Percentiles rank a stretch among this genome's conserved stretches.
Evolutionary conservation across 805 yeast genomes (phyloP).

Genomic region (Metschnikowia baotianmanensis): DNA sequence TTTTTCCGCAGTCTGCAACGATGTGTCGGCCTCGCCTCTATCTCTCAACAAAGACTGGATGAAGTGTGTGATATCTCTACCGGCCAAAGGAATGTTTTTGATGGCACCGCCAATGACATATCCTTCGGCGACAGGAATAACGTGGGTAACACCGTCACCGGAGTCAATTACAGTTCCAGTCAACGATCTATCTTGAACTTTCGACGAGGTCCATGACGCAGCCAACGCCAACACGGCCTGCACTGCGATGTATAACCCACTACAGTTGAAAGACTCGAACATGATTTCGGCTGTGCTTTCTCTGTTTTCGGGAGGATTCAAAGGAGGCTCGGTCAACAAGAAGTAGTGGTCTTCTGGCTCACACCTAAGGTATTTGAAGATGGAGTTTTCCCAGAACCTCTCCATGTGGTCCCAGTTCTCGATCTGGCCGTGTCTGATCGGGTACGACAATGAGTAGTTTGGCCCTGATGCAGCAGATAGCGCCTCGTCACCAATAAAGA

Average conservation of each 20-base stretch:
- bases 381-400: constrained; percentile 96
- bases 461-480: constrained; percentile 88
- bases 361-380: constrained; percentile 92
- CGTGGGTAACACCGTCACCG: constrained; percentile 99
- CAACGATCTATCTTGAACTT: constrained; percentile 89
- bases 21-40: constrained; percentile 93
- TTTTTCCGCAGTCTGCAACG: constrained; percentile 92
- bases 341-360: constrained; percentile 99
- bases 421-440: constrained; percentile 96
- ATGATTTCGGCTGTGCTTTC: constrained; percentile 98
- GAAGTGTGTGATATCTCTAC: constrained; percentile 93
- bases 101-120: constrained; percentile 97
- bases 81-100: constrained; percentile 97
- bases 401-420: constrained; percentile 99
- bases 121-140: constrained; percentile 98
- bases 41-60: constrained; percentile 93
- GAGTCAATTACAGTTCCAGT: constrained; percentile 98
- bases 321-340: constrained; percentile 94
- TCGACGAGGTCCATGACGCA: constrained; percentile 97
- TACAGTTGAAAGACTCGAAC: constrained; percentile 98
- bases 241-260: constrained; percentile 96
- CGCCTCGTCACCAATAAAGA: constrained; percentile 95
- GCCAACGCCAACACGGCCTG: constrained; percentile 98
- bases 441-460: constrained; percentile 81
- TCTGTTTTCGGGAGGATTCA: constrained; percentile 99